A percentile compares a stretch with the other conserved stretches of the same genome.
These are phyloP conservation scores for Steccherinum ochraceum DNA, from an alignment of 768 basidiomycete species.

Conservation along the genomic window DNA sequence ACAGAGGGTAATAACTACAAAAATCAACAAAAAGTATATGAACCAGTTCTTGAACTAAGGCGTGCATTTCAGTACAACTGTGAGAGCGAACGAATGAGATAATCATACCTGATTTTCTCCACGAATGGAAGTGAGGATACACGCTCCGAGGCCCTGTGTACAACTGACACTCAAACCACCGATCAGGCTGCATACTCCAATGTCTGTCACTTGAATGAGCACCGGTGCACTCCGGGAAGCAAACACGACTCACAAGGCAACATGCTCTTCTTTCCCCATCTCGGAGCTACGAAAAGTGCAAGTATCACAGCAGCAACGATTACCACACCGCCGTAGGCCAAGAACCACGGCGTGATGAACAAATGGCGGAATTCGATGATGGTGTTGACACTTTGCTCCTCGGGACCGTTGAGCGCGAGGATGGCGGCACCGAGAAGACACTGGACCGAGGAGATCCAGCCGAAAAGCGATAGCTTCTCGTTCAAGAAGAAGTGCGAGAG, in stretches of 20 bases:
- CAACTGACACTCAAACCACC: constrained; percentile 90
- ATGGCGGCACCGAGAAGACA: constrained; percentile 85
- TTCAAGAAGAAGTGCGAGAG: constrained; percentile 87
- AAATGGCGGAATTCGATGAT: constrained; percentile 65
- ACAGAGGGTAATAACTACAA: constrained; percentile 75
- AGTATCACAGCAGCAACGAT: constrained; percentile 56
- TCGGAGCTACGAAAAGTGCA: constrained; percentile 75
- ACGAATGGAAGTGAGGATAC: constrained; percentile 70
- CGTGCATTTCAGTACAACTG: constrained; percentile 1
- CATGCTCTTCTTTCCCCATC: constrained; percentile 85
- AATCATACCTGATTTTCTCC: constrained; percentile 70
- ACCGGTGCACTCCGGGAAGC: no score
- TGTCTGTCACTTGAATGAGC: constrained; percentile 27
- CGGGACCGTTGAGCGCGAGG: constrained; percentile 80
- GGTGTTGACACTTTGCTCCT: constrained; percentile 59
- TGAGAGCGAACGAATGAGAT: no score
- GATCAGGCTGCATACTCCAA: constrained; percentile 89
- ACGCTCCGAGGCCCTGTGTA: constrained; percentile 83
- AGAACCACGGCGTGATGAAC: constrained; percentile 77
- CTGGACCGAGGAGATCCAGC: constrained; percentile 86
- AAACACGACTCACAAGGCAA: constrained; percentile 44
- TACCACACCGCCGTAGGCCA: constrained; percentile 55
- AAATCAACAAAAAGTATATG: constrained; percentile 75
- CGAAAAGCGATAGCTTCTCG: constrained; percentile 86
- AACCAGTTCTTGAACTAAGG: constrained; percentile 82